Base-by-base conservation (phyloP, 2,329 filamentous ascomycete genomes). In the Penicillium concentricum region DNA sequence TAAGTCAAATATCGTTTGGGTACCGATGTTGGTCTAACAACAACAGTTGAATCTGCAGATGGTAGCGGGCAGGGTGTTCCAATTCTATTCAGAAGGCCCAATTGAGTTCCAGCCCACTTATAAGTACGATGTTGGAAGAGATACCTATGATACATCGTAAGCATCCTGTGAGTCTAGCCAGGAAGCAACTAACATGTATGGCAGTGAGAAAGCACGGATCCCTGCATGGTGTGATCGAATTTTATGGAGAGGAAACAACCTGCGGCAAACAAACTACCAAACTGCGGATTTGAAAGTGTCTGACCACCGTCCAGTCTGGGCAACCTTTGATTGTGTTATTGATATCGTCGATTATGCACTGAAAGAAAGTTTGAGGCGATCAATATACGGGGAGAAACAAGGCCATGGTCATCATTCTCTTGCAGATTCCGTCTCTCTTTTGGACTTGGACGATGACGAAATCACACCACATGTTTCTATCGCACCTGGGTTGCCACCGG, bases 221-320 rank as follows among this genome's bases (percentile, higher is more conserved):
- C 94, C 94, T 3, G 94, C 94, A 0, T 99, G 94, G 94, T 97
- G 92, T 59, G 94, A 99, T 74, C 89, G 94, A 37, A 89, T 99
- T 44, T 78, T 99, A 9, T 88, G 90, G 57, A 95, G 92, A 76
- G 94, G 94, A 8, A 79, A 84, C 58, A 92, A 91, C 64, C 82
- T 99, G 35, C 86, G 87, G 41, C 94, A 97, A 71, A 79, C 89
- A 12, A 83, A 89, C 32, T 99, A 99, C 74, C 85, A 90, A 67
- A 88, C 85, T 51, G 92, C 92, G 4, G 87, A 91, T 30, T 79
- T 99, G 35, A 85, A 83, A 13, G 96, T 97, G 72, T 99, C 94
- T 0, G 94, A 99, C 69, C 94, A 99, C 73, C 85, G 92, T n/a
- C 94, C 94, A 2, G 93, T 99, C 0, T 97, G 91, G 74, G 92